These are phyloP conservation scores for Herpetomonas samuelpessoai DNA, from an alignment of 208 protist species.

Conservation along the genomic window DNA sequence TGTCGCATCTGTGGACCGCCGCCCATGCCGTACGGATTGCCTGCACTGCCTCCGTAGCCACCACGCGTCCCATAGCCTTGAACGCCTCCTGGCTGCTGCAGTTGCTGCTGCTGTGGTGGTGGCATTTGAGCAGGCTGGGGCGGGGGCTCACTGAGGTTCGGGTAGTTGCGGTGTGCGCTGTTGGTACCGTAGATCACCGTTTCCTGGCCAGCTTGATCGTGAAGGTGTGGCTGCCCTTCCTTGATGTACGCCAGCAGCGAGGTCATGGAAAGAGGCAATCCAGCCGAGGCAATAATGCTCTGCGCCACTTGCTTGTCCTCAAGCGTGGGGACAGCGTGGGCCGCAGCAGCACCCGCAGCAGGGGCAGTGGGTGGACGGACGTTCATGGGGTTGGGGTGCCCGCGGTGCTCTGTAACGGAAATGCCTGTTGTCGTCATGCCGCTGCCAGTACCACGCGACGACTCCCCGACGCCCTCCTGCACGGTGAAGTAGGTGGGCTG, in stretches of 20 bases:
- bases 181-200: conserved; percentile 13
- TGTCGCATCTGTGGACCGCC: too few relatives aligned
- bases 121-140: conserved; percentile 9
- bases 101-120: background rate
- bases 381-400: conserved; percentile 7
- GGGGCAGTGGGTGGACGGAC: conserved; percentile 3
- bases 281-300: conserved; percentile 61
- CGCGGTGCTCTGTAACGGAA: conserved; percentile 2
- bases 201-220: background rate
- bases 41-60: background rate
- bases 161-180: conserved; percentile 43
- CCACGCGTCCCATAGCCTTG: too few relatives aligned
- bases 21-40: too few relatives aligned
- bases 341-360: conserved; percentile 10
- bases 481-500: conserved; percentile 2
- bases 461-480: background rate
- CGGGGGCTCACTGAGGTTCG: conserved; percentile 37
- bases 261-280: conserved; percentile 48
- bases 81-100: conserved; percentile 1
- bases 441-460: background rate
- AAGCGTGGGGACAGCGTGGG: conserved; percentile 19
- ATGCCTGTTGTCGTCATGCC: background rate
- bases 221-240: conserved; percentile 39
- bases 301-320: conserved; percentile 39
- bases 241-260: conserved; percentile 52